A percentile compares a stretch with the other conserved stretches of the same genome.
phyloP scores from a whole-genome alignment of 2,329 filamentous ascomycete genomes.

The Colletotrichum spinosum region DNA sequence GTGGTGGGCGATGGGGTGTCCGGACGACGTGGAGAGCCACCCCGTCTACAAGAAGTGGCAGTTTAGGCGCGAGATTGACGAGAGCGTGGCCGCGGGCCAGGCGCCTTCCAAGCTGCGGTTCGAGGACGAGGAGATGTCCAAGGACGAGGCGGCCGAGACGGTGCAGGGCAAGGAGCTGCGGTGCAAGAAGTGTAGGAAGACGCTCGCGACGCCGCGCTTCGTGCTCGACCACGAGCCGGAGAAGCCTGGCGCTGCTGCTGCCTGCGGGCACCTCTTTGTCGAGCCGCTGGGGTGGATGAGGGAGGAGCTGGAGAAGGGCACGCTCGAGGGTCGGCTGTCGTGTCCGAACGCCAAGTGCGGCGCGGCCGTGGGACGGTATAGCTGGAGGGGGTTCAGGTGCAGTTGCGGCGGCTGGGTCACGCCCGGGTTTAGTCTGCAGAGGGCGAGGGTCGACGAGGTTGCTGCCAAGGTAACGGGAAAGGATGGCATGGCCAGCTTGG shows the following conservation, averaged over 20 bases:
- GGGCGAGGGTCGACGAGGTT: slow-evolving; percentile 82
- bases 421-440: slow-evolving; percentile 88
- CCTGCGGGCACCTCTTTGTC: slow-evolving; percentile 88
- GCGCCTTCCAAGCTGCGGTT: slow-evolving; percentile 88
- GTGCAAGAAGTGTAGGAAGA: slow-evolving; percentile 90
- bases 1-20: slow-evolving; percentile 89
- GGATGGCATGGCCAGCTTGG: slow-evolving; percentile 46
- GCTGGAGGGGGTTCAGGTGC: slow-evolving; percentile 95
- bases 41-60: slow-evolving; percentile 83
- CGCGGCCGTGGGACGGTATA: slow-evolving; percentile 89
- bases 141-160: slow-evolving; percentile 39
- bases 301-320: slow-evolving; percentile 80
- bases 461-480: slow-evolving; percentile 42
- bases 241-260: slow-evolving; percentile 23
- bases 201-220: slow-evolving; percentile 68
- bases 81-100: slow-evolving; percentile 76
- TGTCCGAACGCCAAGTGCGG: slow-evolving; percentile 85
- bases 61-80: slow-evolving; percentile 66
- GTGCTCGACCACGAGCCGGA: slow-evolving; percentile 71
- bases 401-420: slow-evolving; percentile 92
- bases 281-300: slow-evolving; percentile 98
- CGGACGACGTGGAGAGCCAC: slow-evolving; percentile 72
- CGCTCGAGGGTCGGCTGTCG: slow-evolving; percentile 83
- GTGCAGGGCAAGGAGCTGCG: slow-evolving; percentile 69
- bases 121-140: slow-evolving; percentile 72